phyloP scores from a whole-genome alignment of 2,329 filamentous ascomycete species.

The Diaporthe longicolla region DNA sequence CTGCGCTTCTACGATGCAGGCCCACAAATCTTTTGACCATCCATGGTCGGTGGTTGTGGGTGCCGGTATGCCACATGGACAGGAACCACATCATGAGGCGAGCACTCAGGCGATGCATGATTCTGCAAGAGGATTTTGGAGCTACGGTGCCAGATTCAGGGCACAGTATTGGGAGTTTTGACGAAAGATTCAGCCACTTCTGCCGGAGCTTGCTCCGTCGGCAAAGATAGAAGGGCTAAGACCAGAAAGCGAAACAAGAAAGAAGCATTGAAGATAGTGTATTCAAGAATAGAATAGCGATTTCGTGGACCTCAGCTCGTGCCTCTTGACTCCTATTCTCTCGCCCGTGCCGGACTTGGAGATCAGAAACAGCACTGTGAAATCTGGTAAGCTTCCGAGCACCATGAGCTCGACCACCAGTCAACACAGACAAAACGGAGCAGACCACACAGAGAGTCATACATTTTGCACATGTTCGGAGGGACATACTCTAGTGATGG shows the following conservation, averaged over 20 bases:
- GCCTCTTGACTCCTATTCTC: neutral
- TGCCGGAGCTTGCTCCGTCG: neutral
- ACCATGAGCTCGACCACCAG: neutral
- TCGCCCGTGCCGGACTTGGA: neutral
- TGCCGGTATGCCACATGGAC: neutral
- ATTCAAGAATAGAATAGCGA: neutral
- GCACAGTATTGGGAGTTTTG: neutral
- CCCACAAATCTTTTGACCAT: neutral
- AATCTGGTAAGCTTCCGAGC: neutral
- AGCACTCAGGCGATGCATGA: neutral
- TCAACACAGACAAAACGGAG: neutral
- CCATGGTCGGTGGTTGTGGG: neutral
- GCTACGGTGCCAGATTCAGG: neutral
- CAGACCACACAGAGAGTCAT: neutral
- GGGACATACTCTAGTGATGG: no score
- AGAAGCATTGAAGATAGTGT: neutral
- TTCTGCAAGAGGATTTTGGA: conserved; percentile 7
- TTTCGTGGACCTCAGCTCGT: neutral
- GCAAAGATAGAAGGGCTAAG: neutral
- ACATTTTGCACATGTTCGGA: neutral
- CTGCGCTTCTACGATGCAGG: no score
- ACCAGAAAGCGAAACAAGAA: neutral
- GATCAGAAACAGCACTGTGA: neutral
- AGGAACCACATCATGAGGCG: neutral
- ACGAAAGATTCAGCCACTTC: neutral